Percentiles rank a stretch among this genome's conserved stretches.
Evolutionary conservation across 495 filamentous ascomycete species (phyloP).

Genomic region (Darksidea phi): DNA sequence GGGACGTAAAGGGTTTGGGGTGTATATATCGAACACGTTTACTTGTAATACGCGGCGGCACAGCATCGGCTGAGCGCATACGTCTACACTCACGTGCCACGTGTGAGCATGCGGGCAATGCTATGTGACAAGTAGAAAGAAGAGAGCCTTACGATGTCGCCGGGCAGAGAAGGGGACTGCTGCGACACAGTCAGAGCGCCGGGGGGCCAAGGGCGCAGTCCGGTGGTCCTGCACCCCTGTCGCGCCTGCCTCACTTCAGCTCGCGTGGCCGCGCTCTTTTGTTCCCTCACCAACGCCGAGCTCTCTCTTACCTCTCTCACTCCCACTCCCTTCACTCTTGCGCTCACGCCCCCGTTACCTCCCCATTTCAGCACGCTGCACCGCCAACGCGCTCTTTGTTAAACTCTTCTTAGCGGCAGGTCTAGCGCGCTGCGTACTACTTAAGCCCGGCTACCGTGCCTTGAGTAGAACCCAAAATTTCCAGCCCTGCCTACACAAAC

Average conservation of each 20-base stretch:
- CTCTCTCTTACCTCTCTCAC: constrained; percentile 13
- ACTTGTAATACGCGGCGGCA: no score
- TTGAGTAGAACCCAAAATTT: constrained; percentile 1
- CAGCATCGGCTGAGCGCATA: no score
- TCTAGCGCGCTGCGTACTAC: background rate
- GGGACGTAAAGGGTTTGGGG: no score
- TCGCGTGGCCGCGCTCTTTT: constrained; percentile 6
- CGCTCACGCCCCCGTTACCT: background rate
- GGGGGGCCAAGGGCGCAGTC: background rate
- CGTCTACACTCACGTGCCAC: no score
- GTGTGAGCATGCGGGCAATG: no score
- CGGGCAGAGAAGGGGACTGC: no score
- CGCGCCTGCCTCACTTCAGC: constrained; percentile 1
- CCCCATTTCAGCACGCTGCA: background rate
- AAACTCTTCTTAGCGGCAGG: background rate
- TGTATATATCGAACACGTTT: no score
- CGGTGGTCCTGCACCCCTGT: background rate
- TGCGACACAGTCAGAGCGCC: background rate
- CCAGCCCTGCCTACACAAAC: constrained; percentile 1
- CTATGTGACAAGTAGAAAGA: no score
- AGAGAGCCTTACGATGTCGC: no score
- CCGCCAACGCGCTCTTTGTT: background rate
- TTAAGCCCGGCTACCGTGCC: background rate
- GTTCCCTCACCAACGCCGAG: constrained; percentile 2
- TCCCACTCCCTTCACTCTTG: background rate